These are phyloP conservation scores for Diplodia sapinea DNA, from an alignment of 2,329 filamentous ascomycete genomes.

Conservation along the genomic window DNA sequence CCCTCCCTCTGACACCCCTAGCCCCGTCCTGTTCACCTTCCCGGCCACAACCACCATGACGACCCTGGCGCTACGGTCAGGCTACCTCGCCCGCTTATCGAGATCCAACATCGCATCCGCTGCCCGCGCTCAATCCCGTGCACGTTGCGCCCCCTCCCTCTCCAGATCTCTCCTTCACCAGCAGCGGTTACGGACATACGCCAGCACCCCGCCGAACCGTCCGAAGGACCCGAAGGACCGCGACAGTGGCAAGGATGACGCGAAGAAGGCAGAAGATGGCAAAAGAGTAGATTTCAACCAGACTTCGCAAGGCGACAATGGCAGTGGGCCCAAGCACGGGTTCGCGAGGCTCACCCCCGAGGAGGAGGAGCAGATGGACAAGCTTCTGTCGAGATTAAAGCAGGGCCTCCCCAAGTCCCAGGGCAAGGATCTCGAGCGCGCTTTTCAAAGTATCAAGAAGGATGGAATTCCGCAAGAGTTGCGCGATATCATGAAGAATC, in stretches of 20 bases:
- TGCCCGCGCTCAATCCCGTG: slow-evolving; percentile 44
- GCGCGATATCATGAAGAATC: slow-evolving; percentile 65
- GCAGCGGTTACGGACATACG: slow-evolving; percentile 52
- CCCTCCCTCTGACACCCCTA: slow-evolving; percentile 27
- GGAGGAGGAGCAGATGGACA: slow-evolving; percentile 64
- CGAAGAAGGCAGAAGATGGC: slow-evolving; percentile 43
- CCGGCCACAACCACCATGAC: slow-evolving; percentile 61
- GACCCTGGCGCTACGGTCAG: slow-evolving; percentile 69
- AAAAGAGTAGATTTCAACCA: slow-evolving; percentile 36
- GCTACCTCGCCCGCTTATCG: slow-evolving; percentile 68
- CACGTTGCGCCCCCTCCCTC: slow-evolving; percentile 47
- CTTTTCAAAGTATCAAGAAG: slow-evolving; percentile 67
- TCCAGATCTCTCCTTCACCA: slow-evolving; percentile 53
- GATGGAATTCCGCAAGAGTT: slow-evolving; percentile 71
- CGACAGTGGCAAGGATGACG: slow-evolving; percentile 33
- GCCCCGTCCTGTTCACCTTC: slow-evolving; percentile 26
- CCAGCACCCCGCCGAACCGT: slow-evolving; percentile 46
- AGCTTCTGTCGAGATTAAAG: slow-evolving; percentile 62
- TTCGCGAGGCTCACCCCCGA: slow-evolving; percentile 57
- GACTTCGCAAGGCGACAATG: slow-evolving; percentile 39
- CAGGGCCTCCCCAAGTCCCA: slow-evolving; percentile 67
- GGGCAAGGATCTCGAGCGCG: slow-evolving; percentile 62
- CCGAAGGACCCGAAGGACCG: slow-evolving; percentile 33
- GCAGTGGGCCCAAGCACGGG: slow-evolving; percentile 40
- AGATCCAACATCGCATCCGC: slow-evolving; percentile 58